phyloP scores from a whole-genome alignment of 2,329 filamentous ascomycete genomes.

The Westerdykella ornata region DNA sequence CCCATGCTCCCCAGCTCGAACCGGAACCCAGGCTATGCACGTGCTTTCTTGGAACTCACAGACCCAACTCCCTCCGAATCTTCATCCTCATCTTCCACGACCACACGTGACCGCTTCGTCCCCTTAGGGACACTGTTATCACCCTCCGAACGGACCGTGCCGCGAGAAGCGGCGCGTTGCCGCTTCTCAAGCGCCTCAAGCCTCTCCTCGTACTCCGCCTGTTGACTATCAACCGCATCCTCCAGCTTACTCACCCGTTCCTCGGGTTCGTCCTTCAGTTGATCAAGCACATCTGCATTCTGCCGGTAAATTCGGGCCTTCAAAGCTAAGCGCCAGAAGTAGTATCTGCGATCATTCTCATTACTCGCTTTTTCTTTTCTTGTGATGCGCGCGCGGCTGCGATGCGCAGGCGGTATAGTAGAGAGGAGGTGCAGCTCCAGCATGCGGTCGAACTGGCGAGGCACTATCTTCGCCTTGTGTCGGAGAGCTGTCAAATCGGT shows the following conservation, averaged over 20 bases:
- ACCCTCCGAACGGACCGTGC: conserved; percentile 11
- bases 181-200: conserved; percentile 45
- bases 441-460: conserved; percentile 67
- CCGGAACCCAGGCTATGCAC: conserved; percentile 6
- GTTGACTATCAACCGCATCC: conserved; percentile 60
- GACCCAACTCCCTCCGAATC: conserved; percentile 27
- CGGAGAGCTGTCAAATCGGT: conserved; percentile 52
- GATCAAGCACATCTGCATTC: conserved; percentile 63
- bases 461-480: conserved; percentile 60
- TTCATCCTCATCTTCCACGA: conserved; percentile 34
- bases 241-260: conserved; percentile 69
- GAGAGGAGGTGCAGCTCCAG: conserved; percentile 67
- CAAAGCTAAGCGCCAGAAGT: conserved; percentile 66
- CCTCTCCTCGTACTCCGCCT: conserved; percentile 65
- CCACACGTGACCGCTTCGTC: conserved; percentile 30
- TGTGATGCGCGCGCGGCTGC: conserved; percentile 41
- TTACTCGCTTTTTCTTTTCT: conserved; percentile 45
- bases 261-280: conserved; percentile 52
- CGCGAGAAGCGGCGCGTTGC: conserved; percentile 11
- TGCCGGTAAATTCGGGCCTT: conserved; percentile 72
- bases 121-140: conserved; percentile 14
- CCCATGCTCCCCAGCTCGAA: too few relatives aligned
- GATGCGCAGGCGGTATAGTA: conserved; percentile 47
- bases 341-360: conserved; percentile 56
- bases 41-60: conserved; percentile 25